Conservation (phyloP, 306 rosid genomes). For the Rosa multiflora region DNA sequence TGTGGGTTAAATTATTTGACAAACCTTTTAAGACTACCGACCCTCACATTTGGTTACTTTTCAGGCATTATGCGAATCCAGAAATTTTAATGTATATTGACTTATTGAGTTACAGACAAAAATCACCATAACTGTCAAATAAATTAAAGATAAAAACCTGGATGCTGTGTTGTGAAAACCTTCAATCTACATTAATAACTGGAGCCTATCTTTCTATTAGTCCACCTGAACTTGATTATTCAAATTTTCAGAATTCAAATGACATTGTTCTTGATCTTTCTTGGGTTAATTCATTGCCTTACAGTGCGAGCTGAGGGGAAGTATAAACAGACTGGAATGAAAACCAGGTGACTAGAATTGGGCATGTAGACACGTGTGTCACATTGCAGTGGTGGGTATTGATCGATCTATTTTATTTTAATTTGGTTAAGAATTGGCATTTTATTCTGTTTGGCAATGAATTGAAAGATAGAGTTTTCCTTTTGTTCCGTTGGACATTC, state of each 20-base stretch:
- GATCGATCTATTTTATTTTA: background rate
- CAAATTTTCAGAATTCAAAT: background rate
- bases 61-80: background rate
- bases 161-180: constrained; percentile 1
- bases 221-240: background rate
- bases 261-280: background rate
- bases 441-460: background rate
- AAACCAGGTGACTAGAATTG: background rate
- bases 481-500: background rate
- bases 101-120: too few species aligned
- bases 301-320: too few species aligned
- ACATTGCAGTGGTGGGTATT: background rate
- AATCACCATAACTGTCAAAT: background rate
- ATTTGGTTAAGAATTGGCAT: background rate
- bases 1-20: too few species aligned
- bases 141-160: background rate
- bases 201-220: background rate
- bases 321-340: too few species aligned
- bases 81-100: background rate
- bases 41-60: background rate
- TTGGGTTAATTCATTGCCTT: background rate
- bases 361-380: background rate
- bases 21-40: background rate
- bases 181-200: background rate
- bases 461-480: background rate